phyloP scores from a whole-genome alignment of 345 rosid genomes.

The Salix dunnii region DNA sequence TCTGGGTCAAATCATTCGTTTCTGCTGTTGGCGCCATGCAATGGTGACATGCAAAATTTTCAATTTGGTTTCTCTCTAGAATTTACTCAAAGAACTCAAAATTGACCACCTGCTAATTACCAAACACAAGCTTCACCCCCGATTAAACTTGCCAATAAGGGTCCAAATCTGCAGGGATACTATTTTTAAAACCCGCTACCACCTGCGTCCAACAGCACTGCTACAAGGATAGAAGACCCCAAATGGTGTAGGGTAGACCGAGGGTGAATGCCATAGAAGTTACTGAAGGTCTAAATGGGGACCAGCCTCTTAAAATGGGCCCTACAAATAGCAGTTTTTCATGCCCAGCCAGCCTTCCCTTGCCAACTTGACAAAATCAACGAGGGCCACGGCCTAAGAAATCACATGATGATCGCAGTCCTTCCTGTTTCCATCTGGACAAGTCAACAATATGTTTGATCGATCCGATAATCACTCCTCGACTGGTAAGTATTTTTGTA shows the following conservation, averaged over 20 bases:
- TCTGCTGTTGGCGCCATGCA: not conserved
- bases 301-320: not conserved
- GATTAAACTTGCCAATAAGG: not conserved
- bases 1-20: no score
- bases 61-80: not conserved
- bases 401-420: conserved; percentile 8
- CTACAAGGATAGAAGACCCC: not conserved
- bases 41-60: not conserved
- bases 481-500: not conserved
- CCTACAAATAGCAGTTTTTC: not conserved
- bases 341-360: not conserved
- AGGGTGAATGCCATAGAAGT: not conserved
- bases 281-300: not conserved
- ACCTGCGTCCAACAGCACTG: not conserved
- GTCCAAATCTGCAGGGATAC: not conserved
- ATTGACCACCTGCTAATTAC: not conserved
- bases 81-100: not conserved
- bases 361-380: not conserved
- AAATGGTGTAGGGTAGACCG: not conserved
- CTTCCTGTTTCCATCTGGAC: not conserved
- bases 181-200: not conserved
- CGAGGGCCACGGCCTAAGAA: not conserved
- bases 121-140: not conserved
- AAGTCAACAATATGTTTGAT: not conserved
- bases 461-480: conserved; percentile 10